A percentile compares a stretch with the other conserved stretches of the same genome.
phyloP scores from a whole-genome alignment of 805 yeast genomes.

The Priceomyces melissophilus region DNA sequence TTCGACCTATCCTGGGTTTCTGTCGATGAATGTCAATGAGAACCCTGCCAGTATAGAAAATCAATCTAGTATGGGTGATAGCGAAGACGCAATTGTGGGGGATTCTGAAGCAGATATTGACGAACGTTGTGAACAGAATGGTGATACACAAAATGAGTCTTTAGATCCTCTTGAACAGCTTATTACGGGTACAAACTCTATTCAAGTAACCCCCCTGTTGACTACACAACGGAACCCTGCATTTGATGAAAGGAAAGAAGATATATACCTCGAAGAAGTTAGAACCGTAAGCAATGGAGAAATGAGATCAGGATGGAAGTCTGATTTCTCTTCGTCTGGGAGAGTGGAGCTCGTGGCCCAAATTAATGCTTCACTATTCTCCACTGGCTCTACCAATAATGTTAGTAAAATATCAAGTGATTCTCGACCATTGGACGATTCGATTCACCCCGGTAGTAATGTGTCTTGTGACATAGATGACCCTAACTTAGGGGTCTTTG shows the following conservation, averaged over 20 bases:
- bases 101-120: not conserved
- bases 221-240: no score
- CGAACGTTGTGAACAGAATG: not conserved
- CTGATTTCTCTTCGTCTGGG: slow-evolving; percentile 79
- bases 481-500: slow-evolving; percentile 72
- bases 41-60: no score
- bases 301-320: slow-evolving; percentile 90
- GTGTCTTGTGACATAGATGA: slow-evolving; percentile 81
- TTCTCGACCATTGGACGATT: slow-evolving; percentile 23
- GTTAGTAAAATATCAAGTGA: slow-evolving; percentile 42
- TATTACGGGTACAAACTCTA: slow-evolving; percentile 16
- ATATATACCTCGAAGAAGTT: slow-evolving; percentile 64
- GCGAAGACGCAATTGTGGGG: not conserved
- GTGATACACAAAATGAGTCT: slow-evolving; percentile 14
- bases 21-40: not conserved
- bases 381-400: slow-evolving; percentile 51
- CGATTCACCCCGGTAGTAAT: slow-evolving; percentile 43
- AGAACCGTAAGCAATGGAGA: slow-evolving; percentile 77
- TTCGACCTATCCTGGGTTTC: slow-evolving; percentile 5
- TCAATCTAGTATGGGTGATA: no score
- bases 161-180: slow-evolving; percentile 22
- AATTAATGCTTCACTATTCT: slow-evolving; percentile 54
- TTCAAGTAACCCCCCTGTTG: no score
- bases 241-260: slow-evolving; percentile 10
- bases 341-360: slow-evolving; percentile 76